phyloP scores from a whole-genome alignment of 73 alveolate genomes.

The Paraurostyla sp. region DNA sequence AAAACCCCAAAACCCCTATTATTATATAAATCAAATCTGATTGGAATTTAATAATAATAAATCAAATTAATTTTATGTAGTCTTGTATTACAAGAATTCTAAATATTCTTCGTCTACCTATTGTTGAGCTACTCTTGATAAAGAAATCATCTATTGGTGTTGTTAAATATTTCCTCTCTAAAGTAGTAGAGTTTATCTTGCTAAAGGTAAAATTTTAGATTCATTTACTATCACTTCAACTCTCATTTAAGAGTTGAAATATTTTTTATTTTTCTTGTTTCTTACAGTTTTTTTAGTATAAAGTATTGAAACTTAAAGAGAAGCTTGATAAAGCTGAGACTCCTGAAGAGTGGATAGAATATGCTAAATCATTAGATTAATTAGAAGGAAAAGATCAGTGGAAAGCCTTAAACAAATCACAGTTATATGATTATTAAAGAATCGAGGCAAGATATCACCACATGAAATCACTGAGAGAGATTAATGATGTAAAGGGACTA shows the following conservation, averaged over 20 bases:
- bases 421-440: constrained; percentile 65
- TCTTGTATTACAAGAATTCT: too few relatives aligned
- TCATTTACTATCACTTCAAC: too few relatives aligned
- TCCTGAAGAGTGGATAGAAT: constrained; percentile 56
- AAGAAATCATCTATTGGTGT: neutral
- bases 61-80: too few relatives aligned
- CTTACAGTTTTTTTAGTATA: constrained; percentile 53
- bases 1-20: too few relatives aligned
- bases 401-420: constrained; percentile 54
- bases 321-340: constrained; percentile 16
- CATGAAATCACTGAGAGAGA: constrained; percentile 58
- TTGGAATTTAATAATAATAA: too few relatives aligned
- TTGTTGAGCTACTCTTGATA: neutral
- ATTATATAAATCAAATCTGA: too few relatives aligned
- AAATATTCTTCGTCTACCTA: neutral
- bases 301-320: constrained; percentile 19
- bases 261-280: too few relatives aligned
- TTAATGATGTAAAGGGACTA: constrained; percentile 60
- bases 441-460: constrained; percentile 15
- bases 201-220: too few relatives aligned
- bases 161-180: too few relatives aligned
- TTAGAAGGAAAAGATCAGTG: constrained; percentile 76
- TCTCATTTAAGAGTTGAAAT: too few relatives aligned
- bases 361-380: constrained; percentile 69
- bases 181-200: neutral